Percentiles rank a stretch among this genome's conserved stretches.
Conservation (phyloP, 108 stramenopile species). For the Skeletonema marinoi region DNA sequence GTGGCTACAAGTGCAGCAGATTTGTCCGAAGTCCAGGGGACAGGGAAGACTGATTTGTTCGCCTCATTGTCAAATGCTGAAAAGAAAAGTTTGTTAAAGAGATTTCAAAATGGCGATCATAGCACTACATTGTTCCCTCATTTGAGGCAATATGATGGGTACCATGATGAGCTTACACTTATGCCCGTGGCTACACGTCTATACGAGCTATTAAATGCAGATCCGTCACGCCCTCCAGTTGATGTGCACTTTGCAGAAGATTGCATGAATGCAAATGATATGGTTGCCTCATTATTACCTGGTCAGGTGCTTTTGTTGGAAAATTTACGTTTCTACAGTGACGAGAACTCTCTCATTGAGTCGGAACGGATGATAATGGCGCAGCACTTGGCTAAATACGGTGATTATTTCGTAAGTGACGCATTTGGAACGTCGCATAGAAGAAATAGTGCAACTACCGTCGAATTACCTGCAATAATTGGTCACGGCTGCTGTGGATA, state of each 20-base stretch:
- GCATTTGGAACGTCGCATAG: slow-evolving; percentile 99
- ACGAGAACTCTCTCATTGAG: slow-evolving; percentile 59
- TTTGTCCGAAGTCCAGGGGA: slow-evolving; percentile 6
- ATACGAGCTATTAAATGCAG: slow-evolving; percentile 69
- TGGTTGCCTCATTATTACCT: slow-evolving; percentile 44
- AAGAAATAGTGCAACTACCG: slow-evolving; percentile 68
- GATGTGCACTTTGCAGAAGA: slow-evolving; percentile 77
- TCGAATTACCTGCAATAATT: slow-evolving; percentile 59
- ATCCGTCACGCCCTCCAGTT: slow-evolving; percentile 1
- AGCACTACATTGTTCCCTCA: slow-evolving; percentile 36
- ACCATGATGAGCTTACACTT: slow-evolving; percentile 73
- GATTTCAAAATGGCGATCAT: slow-evolving; percentile 11
- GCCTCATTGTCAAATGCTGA: slow-evolving; percentile 26
- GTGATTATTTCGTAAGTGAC: slow-evolving; percentile 93
- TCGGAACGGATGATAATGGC: slow-evolving; percentile 35
- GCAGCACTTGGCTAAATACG: slow-evolving; percentile 55
- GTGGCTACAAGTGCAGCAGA: slow-evolving; percentile 6
- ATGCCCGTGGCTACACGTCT: slow-evolving; percentile 82
- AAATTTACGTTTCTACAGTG: slow-evolving; percentile 95
- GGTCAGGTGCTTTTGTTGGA: slow-evolving; percentile 88
- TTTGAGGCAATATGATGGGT: slow-evolving; percentile 46
- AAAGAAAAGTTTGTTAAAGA: slow-evolving; percentile 30
- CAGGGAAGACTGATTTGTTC: slow-evolving; percentile 49
- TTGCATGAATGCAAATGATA: slow-evolving; percentile 60
- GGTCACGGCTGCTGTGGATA: slow-evolving; percentile 62